Base-by-base conservation (phyloP, 2,329 filamentous ascomycete species). In the Verticillium nonalfalfae region DNA sequence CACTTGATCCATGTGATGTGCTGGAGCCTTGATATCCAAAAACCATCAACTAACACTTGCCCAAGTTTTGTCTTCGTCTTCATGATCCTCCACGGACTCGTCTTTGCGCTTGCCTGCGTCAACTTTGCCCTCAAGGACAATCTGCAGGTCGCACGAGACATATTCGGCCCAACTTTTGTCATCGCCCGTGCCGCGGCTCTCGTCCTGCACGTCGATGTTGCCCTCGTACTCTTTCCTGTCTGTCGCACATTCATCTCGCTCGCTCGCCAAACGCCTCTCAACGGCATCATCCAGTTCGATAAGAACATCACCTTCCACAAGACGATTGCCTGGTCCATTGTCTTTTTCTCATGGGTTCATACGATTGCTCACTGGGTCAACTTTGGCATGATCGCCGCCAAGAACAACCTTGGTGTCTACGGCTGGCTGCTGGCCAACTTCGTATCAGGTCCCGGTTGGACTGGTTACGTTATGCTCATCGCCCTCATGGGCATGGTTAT, bases 291-390 rank as follows among this genome's bases (percentile, higher is more conserved):
- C 67, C 91, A 92, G 68, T 93, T 95, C 75, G 90, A 93, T 78
- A 93, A 93, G 81, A 93, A 93, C 77, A 93, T 93, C 73, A 91
- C 90, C 55, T 94, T 95, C 76, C 91, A 95, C 79, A 94, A 91
- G 76, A 86, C 83, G 57, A 90, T 90, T 33, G 91, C 90, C 6
- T 95, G 90, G 90, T 93, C 90, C 31, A 93, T 96, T 69, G 88
- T 95, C 66, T 92, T 94, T 77, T 96, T 91, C 75, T 91, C 90
- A 13, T 93, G 90, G 88, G 84, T 94, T 1, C 91, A 95, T 76
- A 93, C 90, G 18, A 86, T 94, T 69, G 89, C 91, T 35, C 91
- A 95, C 76, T 93, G 90, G 90, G 90, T 90, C 80, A 95, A 95
- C 78, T 88, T 93, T 69, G 91, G 88, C 21, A 88, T 89, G 75